Conservation (phyloP, 768 basidiomycete genomes). For the Phaffia tasmanica region DNA sequence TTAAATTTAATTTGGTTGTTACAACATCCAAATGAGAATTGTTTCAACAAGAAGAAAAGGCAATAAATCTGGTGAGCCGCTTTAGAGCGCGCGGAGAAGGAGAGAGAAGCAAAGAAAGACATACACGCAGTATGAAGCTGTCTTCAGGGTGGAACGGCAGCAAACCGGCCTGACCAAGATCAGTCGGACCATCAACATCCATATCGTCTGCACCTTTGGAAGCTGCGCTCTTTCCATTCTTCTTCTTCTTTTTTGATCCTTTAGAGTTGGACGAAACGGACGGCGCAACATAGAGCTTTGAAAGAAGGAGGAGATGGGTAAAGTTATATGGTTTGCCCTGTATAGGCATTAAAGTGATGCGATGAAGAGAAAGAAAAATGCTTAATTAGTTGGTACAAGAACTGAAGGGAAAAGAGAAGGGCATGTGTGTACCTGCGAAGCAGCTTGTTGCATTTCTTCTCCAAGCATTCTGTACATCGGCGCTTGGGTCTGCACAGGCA, state of each 20-base stretch:
- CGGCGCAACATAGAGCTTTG: conserved; percentile 30
- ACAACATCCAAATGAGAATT: background rate
- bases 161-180: conserved; percentile 6
- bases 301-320: conserved; percentile 33
- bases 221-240: conserved; percentile 37
- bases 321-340: conserved; percentile 31
- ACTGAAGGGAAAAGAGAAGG: background rate
- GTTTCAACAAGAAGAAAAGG: background rate
- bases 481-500: conserved; percentile 85
- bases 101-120: background rate
- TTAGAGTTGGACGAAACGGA: conserved; percentile 46
- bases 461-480: conserved; percentile 84
- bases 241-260: conserved; percentile 58
- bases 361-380: background rate
- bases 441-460: conserved; percentile 67
- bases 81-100: background rate
- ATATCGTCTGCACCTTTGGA: conserved; percentile 1
- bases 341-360: background rate
- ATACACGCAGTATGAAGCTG: background rate
- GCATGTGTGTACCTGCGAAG: conserved; percentile 48
- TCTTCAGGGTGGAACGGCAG: conserved; percentile 26
- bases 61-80: background rate
- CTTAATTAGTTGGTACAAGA: background rate
- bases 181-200: conserved; percentile 15
- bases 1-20: too few relatives aligned